Conservation (phyloP, 495 filamentous ascomycete species). For the Daldinia caldariorum region DNA sequence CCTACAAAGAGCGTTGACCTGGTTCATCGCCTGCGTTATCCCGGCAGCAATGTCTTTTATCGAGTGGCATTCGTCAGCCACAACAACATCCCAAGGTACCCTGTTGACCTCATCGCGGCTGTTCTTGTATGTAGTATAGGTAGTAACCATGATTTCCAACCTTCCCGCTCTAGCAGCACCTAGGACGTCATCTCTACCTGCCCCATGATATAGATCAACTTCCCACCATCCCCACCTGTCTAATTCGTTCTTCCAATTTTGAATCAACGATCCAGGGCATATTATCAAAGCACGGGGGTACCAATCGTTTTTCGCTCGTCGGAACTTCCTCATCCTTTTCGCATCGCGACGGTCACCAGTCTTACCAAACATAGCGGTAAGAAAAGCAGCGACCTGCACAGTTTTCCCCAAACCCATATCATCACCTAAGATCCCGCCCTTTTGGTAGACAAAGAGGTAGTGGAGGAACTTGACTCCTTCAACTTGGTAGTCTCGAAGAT, state of each 20-base stretch:
- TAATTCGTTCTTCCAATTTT: constrained; percentile 90
- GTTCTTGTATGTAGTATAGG: constrained; percentile 86
- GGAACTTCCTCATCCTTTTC: constrained; percentile 92
- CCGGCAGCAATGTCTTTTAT: constrained; percentile 83
- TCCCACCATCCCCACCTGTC: constrained; percentile 96
- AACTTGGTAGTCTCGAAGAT: constrained; percentile 91
- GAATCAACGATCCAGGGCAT: constrained; percentile 87
- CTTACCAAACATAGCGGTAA: constrained; percentile 94
- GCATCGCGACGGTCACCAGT: constrained; percentile 88
- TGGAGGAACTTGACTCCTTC: constrained; percentile 88
- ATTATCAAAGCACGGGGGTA: constrained; percentile 89
- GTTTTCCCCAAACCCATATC: constrained; percentile 99
- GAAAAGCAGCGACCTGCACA: constrained; percentile 93
- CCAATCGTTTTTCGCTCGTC: constrained; percentile 70
- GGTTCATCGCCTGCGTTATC: constrained; percentile 87
- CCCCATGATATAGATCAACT: constrained; percentile 82
- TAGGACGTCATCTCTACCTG: constrained; percentile 75
- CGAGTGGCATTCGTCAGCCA: constrained; percentile 95
- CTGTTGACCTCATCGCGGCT: constrained; percentile 80
- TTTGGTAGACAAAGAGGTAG: constrained; percentile 89
- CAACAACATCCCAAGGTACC: constrained; percentile 94
- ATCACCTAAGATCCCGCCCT: constrained; percentile 89
- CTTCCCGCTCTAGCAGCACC: constrained; percentile 78
- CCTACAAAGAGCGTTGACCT: constrained; percentile 89
- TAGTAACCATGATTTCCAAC: constrained; percentile 91